Percentiles rank a stretch among this genome's conserved stretches.
Conservation (phyloP, 2,329 filamentous ascomycete genomes). For the Davidsoniella neocaledoniae region DNA sequence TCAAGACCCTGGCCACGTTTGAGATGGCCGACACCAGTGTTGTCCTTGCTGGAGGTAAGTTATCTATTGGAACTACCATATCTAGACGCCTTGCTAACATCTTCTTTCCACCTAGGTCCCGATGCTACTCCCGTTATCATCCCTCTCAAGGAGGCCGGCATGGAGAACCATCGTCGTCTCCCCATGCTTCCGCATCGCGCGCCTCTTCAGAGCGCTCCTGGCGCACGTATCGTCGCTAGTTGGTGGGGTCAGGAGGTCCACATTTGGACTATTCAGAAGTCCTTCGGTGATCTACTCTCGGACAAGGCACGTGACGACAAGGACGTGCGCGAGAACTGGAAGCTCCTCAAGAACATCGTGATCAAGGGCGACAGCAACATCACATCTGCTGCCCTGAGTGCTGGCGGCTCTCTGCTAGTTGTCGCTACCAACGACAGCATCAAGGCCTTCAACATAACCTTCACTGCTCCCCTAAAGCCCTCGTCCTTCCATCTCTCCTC, state of each 20-base stretch:
- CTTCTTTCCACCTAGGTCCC: constrained; percentile 38
- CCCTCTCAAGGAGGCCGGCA: constrained; percentile 54
- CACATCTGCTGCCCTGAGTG: constrained; percentile 54
- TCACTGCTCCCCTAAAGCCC: constrained; percentile 27
- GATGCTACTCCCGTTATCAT: constrained; percentile 72
- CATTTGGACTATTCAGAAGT: constrained; percentile 50
- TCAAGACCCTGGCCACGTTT: constrained; percentile 84
- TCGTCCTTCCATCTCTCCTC: constrained; percentile 55
- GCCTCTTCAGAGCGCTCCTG: constrained; percentile 54
- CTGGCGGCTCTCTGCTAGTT: constrained; percentile 56
- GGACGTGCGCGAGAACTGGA: constrained; percentile 37
- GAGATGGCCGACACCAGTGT: constrained; percentile 73
- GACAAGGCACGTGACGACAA: constrained; percentile 23
- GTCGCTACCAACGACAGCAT: constrained; percentile 58
- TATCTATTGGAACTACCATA: not conserved
- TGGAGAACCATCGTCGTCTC: constrained; percentile 70
- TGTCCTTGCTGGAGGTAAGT: constrained; percentile 73
- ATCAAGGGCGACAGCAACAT: constrained; percentile 67
- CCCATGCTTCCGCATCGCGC: constrained; percentile 70
- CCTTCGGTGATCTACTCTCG: constrained; percentile 30
- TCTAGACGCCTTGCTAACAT: constrained; percentile 18
- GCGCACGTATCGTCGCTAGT: constrained; percentile 61
- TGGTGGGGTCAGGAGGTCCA: constrained; percentile 86
- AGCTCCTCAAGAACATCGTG: constrained; percentile 52
- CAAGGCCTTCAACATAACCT: constrained; percentile 49